A percentile compares a stretch with the other conserved stretches of the same genome.
Conservation (phyloP, 148 eudicot genomes). For the Rhododendron ovatum region DNA sequence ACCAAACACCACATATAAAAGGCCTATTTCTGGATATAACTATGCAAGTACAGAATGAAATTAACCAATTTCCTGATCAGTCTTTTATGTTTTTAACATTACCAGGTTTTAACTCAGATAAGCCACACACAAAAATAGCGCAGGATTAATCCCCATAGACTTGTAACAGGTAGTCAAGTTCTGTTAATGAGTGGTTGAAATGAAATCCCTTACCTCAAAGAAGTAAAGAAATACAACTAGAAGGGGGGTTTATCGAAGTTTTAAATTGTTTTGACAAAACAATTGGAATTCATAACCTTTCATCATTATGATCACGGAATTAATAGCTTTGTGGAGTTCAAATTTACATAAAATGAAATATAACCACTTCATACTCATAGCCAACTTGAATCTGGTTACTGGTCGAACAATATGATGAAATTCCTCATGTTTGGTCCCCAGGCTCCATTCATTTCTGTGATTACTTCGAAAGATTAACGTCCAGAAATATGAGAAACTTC, state of each 20-base stretch:
- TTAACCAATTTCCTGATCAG: background rate
- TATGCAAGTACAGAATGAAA: background rate
- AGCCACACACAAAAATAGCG: background rate
- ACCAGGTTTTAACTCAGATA: background rate
- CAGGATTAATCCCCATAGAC: background rate
- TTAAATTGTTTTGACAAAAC: no score
- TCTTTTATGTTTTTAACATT: background rate
- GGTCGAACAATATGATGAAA: background rate
- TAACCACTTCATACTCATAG: no score
- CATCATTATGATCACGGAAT: no score
- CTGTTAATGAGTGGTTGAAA: background rate
- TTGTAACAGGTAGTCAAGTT: background rate
- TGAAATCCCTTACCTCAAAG: background rate
- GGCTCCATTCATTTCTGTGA: background rate
- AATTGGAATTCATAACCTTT: no score
- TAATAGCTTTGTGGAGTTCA: no score
- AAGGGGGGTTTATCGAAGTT: no score
- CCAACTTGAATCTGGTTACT: background rate
- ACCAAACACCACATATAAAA: background rate
- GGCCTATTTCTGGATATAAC: background rate
- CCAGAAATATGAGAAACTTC: background rate
- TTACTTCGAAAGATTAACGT: background rate
- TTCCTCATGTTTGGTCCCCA: background rate
- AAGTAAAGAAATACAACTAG: background rate
- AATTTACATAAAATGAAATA: no score